Conservation (phyloP, 345 rosid species). For the Salix purpurea region DNA sequence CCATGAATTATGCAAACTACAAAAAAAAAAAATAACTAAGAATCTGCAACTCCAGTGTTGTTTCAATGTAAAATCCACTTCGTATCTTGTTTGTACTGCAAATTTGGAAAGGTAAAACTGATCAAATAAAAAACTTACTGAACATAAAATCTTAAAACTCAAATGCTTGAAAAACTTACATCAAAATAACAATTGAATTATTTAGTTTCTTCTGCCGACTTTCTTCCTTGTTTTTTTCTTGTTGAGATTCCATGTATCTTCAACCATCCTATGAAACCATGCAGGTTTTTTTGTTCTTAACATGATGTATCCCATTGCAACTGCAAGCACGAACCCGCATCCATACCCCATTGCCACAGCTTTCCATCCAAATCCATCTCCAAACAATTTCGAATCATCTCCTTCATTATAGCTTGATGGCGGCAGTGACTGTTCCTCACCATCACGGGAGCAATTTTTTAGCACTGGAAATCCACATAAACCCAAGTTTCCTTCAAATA, state of each 20-base stretch:
- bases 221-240: too few relatives aligned
- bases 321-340: neutral
- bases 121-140: too few relatives aligned
- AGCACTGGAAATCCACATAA: conserved; percentile 16
- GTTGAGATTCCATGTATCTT: neutral
- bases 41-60: too few relatives aligned
- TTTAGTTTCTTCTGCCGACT: too few relatives aligned
- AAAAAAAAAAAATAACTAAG: too few relatives aligned
- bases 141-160: too few relatives aligned
- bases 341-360: conserved; percentile 14
- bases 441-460: neutral
- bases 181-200: too few relatives aligned
- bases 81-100: too few relatives aligned
- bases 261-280: neutral
- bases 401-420: neutral
- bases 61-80: too few relatives aligned
- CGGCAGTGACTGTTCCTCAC: neutral
- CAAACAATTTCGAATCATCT: neutral
- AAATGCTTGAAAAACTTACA: too few relatives aligned
- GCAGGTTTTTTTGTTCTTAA: neutral
- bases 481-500: conserved; percentile 1
- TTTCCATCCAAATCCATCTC: conserved; percentile 9
- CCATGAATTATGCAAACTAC: too few relatives aligned
- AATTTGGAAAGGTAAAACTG: too few relatives aligned
- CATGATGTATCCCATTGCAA: neutral